Evolutionary conservation across 495 filamentous ascomycete species (phyloP).

Genomic region (Hypoxylon trugodes): DNA sequence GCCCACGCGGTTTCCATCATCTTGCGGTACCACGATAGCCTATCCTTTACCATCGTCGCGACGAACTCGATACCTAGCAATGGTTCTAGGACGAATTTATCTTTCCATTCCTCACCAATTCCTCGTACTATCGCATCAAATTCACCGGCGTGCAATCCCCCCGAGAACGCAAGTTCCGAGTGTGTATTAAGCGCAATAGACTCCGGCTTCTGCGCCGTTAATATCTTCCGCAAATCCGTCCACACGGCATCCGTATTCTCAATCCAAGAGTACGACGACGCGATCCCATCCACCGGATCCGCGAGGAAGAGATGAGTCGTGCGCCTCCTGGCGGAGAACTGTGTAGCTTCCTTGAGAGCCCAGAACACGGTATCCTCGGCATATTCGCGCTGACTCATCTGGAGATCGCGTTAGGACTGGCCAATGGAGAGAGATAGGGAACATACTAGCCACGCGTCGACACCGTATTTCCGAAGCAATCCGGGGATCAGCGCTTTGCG

Average conservation of each 20-base stretch:
- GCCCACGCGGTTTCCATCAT: conserved; percentile 59
- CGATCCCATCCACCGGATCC: conserved; percentile 31
- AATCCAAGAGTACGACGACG: conserved; percentile 48
- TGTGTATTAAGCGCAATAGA: conserved; percentile 54
- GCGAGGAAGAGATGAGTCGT: conserved; percentile 56
- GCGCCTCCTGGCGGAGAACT: conserved; percentile 56
- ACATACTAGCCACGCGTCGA: conserved; percentile 59
- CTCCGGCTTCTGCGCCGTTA: conserved; percentile 42
- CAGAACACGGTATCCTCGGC: conserved; percentile 60
- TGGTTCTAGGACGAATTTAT: conserved; percentile 47
- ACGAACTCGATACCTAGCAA: conserved; percentile 57
- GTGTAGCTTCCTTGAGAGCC: conserved; percentile 52
- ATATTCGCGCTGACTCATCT: conserved; percentile 60
- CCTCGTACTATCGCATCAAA: conserved; percentile 40
- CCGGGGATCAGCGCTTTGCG: conserved; percentile 49
- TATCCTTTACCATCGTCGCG: conserved; percentile 50
- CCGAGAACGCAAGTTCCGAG: conserved; percentile 51
- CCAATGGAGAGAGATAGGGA: not conserved
- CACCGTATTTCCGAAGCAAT: conserved; percentile 52
- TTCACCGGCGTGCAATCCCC: conserved; percentile 57
- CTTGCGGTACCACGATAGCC: conserved; percentile 51
- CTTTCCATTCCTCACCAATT: conserved; percentile 48
- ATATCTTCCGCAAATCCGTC: conserved; percentile 42
- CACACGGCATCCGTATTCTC: conserved; percentile 55
- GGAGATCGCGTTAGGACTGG: not conserved